phyloP scores from a whole-genome alignment of 129 eudicot genomes.

The Smallanthus sonchifolius region DNA sequence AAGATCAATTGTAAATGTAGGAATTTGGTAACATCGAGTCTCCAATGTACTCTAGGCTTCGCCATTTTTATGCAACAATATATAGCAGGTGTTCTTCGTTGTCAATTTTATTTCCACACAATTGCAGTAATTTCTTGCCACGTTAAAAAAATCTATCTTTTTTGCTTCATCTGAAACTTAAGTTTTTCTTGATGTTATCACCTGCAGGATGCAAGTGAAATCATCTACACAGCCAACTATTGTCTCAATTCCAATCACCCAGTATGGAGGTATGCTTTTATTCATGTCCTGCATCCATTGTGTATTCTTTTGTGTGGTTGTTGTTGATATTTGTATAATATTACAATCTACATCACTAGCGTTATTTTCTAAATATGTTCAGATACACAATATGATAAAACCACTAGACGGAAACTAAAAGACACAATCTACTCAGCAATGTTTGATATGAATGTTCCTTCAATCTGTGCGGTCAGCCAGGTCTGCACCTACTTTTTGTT shows the following conservation, averaged over 20 bases:
- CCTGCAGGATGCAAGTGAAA: conserved; percentile 96
- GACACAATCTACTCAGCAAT: conserved; percentile 67
- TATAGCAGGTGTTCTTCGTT: conserved; percentile 56
- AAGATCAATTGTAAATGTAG: conserved; percentile 38
- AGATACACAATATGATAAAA: conserved; percentile 82
- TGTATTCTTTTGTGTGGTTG: conserved; percentile 5
- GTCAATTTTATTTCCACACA: not conserved
- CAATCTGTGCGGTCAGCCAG: conserved; percentile 94
- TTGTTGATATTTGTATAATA: conserved; percentile 8
- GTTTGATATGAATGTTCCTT: conserved; percentile 96
- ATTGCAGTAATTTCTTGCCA: not conserved
- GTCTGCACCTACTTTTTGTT: conserved; percentile 28
- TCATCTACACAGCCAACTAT: conserved; percentile 78
- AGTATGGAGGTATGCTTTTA: conserved; percentile 67
- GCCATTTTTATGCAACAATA: conserved; percentile 86
- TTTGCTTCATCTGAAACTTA: not conserved
- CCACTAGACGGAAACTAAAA: conserved; percentile 73
- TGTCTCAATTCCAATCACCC: conserved; percentile 80
- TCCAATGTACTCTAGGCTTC: conserved; percentile 89
- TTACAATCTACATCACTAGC: not conserved
- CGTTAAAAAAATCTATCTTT: not conserved
- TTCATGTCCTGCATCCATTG: not conserved
- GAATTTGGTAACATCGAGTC: conserved; percentile 96
- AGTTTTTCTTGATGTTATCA: not conserved
- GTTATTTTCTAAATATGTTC: conserved; percentile 9